These are phyloP conservation scores for Myrica gale DNA, from an alignment of 306 rosid genomes.

Conservation along the genomic window DNA sequence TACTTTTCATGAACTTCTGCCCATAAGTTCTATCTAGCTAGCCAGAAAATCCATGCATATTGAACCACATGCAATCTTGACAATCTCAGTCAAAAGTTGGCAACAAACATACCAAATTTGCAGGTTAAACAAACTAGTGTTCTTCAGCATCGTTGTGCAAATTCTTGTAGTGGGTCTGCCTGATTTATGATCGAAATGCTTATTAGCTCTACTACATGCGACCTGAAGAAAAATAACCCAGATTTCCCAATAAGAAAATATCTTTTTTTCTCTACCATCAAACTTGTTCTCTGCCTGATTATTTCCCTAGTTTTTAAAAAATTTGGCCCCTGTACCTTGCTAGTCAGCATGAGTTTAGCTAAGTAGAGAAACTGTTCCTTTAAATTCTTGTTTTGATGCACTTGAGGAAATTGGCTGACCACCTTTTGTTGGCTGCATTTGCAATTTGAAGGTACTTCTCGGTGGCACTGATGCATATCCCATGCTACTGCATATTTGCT, in stretches of 20 bases:
- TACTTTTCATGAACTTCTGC: background rate
- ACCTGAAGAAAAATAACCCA: background rate
- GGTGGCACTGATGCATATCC: conserved; percentile 80
- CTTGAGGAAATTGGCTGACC: conserved; percentile 25
- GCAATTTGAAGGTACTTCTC: conserved; percentile 67
- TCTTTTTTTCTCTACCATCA: background rate
- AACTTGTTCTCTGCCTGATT: background rate
- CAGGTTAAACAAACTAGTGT: background rate
- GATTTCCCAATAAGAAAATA: background rate
- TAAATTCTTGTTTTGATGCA: background rate
- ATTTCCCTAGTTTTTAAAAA: background rate
- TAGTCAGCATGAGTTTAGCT: background rate
- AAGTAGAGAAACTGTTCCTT: background rate
- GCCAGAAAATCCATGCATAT: background rate
- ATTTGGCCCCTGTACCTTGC: background rate
- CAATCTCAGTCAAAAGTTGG: background rate
- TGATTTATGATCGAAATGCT: background rate
- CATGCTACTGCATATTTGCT: conserved; percentile 81
- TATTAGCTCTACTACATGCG: background rate
- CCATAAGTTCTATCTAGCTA: too few species aligned
- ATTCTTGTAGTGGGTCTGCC: background rate
- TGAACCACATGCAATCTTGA: background rate
- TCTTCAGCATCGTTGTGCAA: background rate
- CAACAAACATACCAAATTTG: background rate
- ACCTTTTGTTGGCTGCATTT: conserved; percentile 25